These are phyloP conservation scores for Eucalyptus fibrosa DNA, from an alignment of 345 rosid genomes.

Conservation along the genomic window DNA sequence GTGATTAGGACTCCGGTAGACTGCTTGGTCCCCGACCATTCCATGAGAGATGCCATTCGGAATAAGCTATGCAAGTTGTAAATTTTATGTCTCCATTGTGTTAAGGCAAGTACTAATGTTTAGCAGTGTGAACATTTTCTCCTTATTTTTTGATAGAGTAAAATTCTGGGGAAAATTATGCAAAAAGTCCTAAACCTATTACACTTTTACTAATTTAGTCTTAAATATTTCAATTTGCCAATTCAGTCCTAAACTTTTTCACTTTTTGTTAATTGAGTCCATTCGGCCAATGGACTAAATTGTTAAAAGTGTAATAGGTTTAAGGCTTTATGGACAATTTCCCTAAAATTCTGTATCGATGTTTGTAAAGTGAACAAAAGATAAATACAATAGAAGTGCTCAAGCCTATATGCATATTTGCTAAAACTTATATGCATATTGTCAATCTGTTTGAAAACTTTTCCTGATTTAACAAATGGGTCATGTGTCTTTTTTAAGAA, in stretches of 20 bases:
- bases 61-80: neutral
- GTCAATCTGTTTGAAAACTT: too few relatives aligned
- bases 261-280: too few relatives aligned
- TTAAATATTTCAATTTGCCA: too few relatives aligned
- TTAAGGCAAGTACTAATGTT: neutral
- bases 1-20: conserved; percentile 17
- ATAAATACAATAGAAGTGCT: neutral
- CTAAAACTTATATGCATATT: neutral
- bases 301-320: too few relatives aligned
- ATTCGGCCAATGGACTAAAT: too few relatives aligned
- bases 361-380: neutral
- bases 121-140: neutral
- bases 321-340: too few relatives aligned
- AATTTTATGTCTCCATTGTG: neutral
- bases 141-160: neutral
- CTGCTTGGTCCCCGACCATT: neutral
- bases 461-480: neutral
- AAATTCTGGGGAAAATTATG: neutral
- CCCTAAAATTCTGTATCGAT: neutral
- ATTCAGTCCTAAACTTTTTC: accelerated
- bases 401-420: neutral
- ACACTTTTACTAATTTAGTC: too few relatives aligned
- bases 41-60: neutral
- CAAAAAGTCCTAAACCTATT: too few relatives aligned
- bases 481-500: neutral